phyloP scores from a whole-genome alignment of 208 protist species.

The Polymyxa betae region DNA sequence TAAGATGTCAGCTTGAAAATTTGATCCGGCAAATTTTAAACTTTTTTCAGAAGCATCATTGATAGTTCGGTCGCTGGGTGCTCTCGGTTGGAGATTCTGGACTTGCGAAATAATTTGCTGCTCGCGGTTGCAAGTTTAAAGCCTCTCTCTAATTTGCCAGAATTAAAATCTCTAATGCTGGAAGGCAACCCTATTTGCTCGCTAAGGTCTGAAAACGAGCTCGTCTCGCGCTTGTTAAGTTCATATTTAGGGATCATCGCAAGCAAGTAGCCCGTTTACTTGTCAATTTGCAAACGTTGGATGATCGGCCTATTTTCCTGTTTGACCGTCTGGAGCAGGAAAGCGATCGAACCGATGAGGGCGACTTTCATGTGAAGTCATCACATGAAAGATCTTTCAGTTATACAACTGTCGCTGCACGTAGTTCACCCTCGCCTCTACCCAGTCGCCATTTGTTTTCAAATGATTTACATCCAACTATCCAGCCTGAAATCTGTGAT shows the following conservation, averaged over 20 bases:
- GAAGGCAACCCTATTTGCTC: slow-evolving; percentile 45
- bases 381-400: too few relatives aligned
- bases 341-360: not conserved
- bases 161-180: not conserved
- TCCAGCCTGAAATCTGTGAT: too few relatives aligned
- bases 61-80: not conserved
- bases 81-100: not conserved
- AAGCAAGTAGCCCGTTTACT: not conserved
- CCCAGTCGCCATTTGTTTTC: not conserved
- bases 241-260: not conserved
- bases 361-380: slow-evolving; percentile 9
- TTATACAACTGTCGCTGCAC: too few relatives aligned
- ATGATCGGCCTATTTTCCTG: slow-evolving; percentile 12
- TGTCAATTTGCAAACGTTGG: not conserved
- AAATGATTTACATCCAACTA: not conserved
- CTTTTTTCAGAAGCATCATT: not conserved
- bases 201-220: not conserved
- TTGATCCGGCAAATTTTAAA: not conserved
- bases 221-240: not conserved
- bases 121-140: not conserved
- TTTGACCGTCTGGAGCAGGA: not conserved
- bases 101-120: not conserved
- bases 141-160: not conserved
- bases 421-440: too few relatives aligned
- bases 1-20: not conserved